Evolutionary conservation across 768 basidiomycete genomes (phyloP).

Genomic region (Mycena galericulata): DNA sequence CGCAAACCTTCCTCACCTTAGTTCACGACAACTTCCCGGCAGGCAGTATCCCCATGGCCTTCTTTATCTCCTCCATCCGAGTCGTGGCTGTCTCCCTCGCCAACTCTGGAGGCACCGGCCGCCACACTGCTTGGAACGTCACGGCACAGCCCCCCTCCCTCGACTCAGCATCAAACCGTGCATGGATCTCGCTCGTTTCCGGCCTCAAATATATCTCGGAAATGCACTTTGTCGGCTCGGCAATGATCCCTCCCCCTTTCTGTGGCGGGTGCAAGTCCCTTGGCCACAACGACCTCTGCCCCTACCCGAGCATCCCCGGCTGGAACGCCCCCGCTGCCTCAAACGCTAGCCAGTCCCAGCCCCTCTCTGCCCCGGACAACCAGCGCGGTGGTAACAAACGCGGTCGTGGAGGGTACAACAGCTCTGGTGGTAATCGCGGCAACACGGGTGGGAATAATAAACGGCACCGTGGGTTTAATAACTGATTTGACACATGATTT

Average conservation of each 20-base stretch:
- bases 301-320: not conserved
- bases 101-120: not conserved
- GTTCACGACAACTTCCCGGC: not conserved
- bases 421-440: no score
- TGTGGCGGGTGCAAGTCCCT: constrained; percentile 3
- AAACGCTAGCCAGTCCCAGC: not conserved
- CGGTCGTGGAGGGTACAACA: no score
- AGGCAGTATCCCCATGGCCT: not conserved
- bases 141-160: not conserved
- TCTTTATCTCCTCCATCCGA: not conserved
- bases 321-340: not conserved
- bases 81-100: not conserved
- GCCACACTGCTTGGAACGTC: not conserved
- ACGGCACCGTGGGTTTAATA: no score
- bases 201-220: not conserved
- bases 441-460: no score
- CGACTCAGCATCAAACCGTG: not conserved
- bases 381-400: no score
- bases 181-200: not conserved
- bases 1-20: not conserved
- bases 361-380: not conserved
- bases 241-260: not conserved
- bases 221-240: not conserved
- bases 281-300: not conserved
- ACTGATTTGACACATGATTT: no score